Base-by-base conservation (phyloP, 2,329 filamentous ascomycete genomes). In the Aspergillus aculeatus region DNA sequence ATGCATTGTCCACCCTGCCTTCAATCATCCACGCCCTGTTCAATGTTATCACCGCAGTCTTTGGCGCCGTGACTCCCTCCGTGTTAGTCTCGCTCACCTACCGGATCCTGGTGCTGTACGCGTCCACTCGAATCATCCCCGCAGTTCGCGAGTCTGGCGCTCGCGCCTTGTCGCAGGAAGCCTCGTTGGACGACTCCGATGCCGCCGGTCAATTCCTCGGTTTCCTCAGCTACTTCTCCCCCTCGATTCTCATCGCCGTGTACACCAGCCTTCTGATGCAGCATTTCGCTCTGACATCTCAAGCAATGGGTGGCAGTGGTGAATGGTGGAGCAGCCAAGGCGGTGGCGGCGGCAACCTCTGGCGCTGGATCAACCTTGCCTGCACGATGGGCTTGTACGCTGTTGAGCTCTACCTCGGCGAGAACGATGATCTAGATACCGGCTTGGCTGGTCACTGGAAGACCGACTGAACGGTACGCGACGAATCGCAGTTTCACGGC, bases 251-350 rank as follows among this genome's bases (percentile, higher is more conserved):
- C 57, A 94, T 99, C 62, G 90, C 95, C 4, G 93, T 98, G 31
- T 99, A 99, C 76, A 99, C 95, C 2, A 97, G 93, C 76, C 79
- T 99, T 54, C 80, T 99, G 35, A 89, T 98, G 80, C 95, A 98
- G 75, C 95, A 99, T 75, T 98, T 99, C 71, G 90, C 92, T 5
- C 89, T 90, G 11, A 89, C 83, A 16, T 85, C 74, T 26, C 79
- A 73, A 76, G 81, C 74, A 61, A 80, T 89, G 63, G 86, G 86
- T 2, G 84, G 85, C 2, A 85, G 84, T 56, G 84, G 84, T 16
- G 85, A 87, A 62, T 89, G 93, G 81, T 97, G 93, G 92, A 93
- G 89, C 2, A 87, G 90, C 54, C 88, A 93, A 69, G 91, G 91
- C 16, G 91, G 90, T 5, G 91, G 87, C 4, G 92, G 91, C 12